These are phyloP conservation scores for Elasticomyces elasticus DNA, from an alignment of 495 filamentous ascomycete species.

Conservation along the genomic window DNA sequence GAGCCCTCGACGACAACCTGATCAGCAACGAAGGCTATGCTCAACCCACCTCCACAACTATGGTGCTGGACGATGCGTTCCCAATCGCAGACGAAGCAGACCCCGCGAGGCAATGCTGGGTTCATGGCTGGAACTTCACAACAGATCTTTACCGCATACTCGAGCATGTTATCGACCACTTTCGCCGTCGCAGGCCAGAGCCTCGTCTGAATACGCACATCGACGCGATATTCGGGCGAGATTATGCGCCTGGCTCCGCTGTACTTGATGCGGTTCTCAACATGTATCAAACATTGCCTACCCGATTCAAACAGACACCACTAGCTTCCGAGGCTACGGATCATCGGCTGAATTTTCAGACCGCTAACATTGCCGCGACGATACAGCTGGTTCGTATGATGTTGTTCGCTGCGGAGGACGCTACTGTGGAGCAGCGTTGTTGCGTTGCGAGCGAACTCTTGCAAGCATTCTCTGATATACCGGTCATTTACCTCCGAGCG, in stretches of 20 bases:
- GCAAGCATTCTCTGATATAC: constrained; percentile 36
- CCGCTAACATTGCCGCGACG: constrained; percentile 44
- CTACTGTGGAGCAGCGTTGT: constrained; percentile 38
- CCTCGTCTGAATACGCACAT: neutral
- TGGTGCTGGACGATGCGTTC: constrained; percentile 10
- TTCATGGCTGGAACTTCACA: constrained; percentile 44
- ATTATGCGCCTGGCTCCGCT: constrained; percentile 6
- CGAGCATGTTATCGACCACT: constrained; percentile 33
- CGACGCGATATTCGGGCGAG: constrained; percentile 21
- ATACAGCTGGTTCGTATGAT: constrained; percentile 43
- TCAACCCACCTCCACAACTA: constrained; percentile 5
- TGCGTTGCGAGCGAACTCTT: constrained; percentile 40
- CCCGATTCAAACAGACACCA: constrained; percentile 31
- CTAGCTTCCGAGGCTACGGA: constrained; percentile 28
- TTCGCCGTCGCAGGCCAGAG: neutral
- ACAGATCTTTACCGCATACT: constrained; percentile 43
- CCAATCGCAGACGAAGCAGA: neutral
- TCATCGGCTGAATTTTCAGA: constrained; percentile 39
- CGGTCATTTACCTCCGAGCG: constrained; percentile 36
- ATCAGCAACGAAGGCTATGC: constrained; percentile 26
- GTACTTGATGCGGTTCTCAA: constrained; percentile 28
- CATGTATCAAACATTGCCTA: constrained; percentile 35
- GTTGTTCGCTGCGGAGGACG: constrained; percentile 35
- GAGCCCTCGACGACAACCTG: constrained; percentile 37
- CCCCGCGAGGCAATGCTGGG: constrained; percentile 24